Conservation (phyloP, 371 early-diverging fungal genomes). For the Apophysomyces ossiformis region DNA sequence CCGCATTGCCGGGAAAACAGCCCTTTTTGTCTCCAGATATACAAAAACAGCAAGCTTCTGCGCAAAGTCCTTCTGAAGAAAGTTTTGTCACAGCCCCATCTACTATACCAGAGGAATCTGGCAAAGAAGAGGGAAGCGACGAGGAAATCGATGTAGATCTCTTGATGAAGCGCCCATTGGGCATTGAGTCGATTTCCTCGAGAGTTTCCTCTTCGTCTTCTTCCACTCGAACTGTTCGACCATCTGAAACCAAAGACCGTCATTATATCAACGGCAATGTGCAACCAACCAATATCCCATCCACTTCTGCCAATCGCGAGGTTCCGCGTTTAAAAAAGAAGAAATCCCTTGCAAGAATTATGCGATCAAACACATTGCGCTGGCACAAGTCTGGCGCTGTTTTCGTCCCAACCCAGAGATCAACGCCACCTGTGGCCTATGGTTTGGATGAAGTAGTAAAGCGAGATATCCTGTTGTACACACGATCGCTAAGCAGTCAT, state of each 20-base stretch:
- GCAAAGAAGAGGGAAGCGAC: neutral
- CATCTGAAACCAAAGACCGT: neutral
- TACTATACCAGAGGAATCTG: neutral
- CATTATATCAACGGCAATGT: neutral
- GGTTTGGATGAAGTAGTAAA: slow-evolving; percentile 21
- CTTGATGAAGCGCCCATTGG: neutral
- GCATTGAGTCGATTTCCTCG: neutral
- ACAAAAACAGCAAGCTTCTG: neutral
- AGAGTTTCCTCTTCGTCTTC: neutral
- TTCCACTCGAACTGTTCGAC: slow-evolving; percentile 5
- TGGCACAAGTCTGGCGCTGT: slow-evolving; percentile 36
- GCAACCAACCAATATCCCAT: neutral
- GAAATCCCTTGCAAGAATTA: neutral
- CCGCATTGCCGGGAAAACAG: neutral
- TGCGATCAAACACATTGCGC: slow-evolving; percentile 9
- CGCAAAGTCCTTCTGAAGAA: neutral
- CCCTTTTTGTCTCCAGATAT: neutral
- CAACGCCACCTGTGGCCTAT: slow-evolving; percentile 6
- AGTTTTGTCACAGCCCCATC: slow-evolving; percentile 12
- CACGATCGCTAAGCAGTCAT: slow-evolving; percentile 19
- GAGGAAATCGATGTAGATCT: slow-evolving; percentile 3
- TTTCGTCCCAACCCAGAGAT: slow-evolving; percentile 21
- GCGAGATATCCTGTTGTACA: slow-evolving; percentile 34
- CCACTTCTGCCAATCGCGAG: neutral
- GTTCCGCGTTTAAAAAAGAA: neutral